A percentile compares a stretch with the other conserved stretches of the same genome.
These are phyloP conservation scores for Thraustochytrium striatum DNA, from an alignment of 352 stramenopile genomes.

Conservation along the genomic window DNA sequence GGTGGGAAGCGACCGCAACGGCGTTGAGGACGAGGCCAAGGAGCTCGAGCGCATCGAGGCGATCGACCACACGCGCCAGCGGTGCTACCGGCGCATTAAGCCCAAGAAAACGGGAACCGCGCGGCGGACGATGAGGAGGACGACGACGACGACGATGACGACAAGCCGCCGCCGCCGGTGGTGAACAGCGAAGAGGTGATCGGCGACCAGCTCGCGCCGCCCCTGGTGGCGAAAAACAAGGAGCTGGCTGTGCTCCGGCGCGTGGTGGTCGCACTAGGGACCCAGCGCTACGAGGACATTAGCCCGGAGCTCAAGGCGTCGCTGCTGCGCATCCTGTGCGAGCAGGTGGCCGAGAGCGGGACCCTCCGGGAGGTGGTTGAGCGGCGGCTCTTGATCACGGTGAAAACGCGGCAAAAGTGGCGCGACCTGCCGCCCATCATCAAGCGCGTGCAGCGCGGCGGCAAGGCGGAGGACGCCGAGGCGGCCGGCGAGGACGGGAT, in stretches of 20 bases:
- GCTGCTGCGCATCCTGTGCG: slow-evolving; percentile 33
- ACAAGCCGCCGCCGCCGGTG: not conserved
- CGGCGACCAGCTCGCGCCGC: slow-evolving; percentile 15
- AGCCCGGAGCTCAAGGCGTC: slow-evolving; percentile 7
- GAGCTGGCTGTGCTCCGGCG: slow-evolving; percentile 8
- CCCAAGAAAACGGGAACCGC: not conserved
- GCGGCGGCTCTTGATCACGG: slow-evolving; percentile 26
- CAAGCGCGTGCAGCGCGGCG: not conserved
- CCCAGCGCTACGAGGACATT: slow-evolving; percentile 44
- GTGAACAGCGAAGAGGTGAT: slow-evolving; percentile 3
- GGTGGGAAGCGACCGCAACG: slow-evolving; percentile 39
- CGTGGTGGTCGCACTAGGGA: slow-evolving; percentile 40
- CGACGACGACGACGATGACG: slow-evolving; percentile 3
- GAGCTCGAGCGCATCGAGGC: slow-evolving; percentile 38
- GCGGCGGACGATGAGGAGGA: not conserved
- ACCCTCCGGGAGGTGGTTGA: slow-evolving; percentile 39
- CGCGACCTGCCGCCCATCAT: slow-evolving; percentile 15
- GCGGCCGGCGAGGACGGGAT: slow-evolving; percentile 18
- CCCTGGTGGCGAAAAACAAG: not conserved
- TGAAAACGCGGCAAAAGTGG: slow-evolving; percentile 36
- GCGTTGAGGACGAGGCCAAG: slow-evolving; percentile 12
- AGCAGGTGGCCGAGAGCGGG: slow-evolving; percentile 14
- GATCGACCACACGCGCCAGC: not conserved
- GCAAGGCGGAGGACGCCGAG: not conserved
- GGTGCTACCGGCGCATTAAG: slow-evolving; percentile 37